Base-by-base conservation (phyloP, 2,329 filamentous ascomycete species). In the Aspergillus fructus region DNA sequence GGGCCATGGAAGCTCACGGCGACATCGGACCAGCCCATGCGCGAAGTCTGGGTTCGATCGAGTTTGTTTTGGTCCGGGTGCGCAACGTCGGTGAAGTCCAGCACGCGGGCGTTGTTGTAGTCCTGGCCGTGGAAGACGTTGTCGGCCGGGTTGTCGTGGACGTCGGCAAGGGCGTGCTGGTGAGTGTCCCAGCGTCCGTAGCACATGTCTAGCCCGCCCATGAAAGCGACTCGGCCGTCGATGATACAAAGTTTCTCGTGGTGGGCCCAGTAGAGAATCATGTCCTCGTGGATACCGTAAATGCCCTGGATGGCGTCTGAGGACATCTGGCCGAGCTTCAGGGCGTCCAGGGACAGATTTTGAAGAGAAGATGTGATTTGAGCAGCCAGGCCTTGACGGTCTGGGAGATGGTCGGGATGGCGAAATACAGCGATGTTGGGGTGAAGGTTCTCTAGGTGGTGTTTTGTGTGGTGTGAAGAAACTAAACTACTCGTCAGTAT, bases 1-100 rank as follows among this genome's bases (percentile, higher is more conserved):
- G 87, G 87, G 0, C 92, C 92, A 13, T 82, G 82, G 56, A 96
- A 73, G 64, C 86, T 91, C 55, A 97, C 79, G 11, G 89, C 87
- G 58, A 96, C 84, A 73, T 96, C 93, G 13, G 89, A 91, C 93
- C 93, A 96, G 19, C 92, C 92, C 91, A 96, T 96, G 59, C 93
- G 85, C 2, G 90, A 91, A 73, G 82, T 90, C 68, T 86, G 85
- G 11, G 86, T 88, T 49, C 93, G 85, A 67, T 96, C 89, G 19
- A 97, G 83, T 69, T 96, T 91, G 73, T 96, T 96, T 61, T 92
- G 85, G 61, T 93, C 84, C 85, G 88, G 96, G 60, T 94, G 83
- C 19, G 83, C 76, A 21, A 93, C 89, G 65, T 91, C 85, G 46
- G 86, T 81, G 72, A 94, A 93, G 72, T 94, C 93, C 70, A 89